These are phyloP conservation scores for Hypoxylon sp. DNA, from an alignment of 2,329 filamentous ascomycete genomes.

Conservation along the genomic window DNA sequence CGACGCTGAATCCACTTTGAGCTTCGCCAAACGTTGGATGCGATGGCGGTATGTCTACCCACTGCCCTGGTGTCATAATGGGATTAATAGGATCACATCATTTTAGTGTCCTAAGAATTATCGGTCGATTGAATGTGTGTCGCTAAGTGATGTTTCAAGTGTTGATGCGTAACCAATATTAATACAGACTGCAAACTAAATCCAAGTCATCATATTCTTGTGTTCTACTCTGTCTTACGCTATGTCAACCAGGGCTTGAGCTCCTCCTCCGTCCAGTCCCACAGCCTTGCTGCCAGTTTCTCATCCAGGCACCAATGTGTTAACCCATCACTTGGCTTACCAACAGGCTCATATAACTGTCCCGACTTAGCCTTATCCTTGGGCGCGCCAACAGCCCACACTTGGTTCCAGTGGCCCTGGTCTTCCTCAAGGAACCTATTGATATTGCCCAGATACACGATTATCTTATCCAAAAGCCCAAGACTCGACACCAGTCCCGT, in stretches of 20 bases:
- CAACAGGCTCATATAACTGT: conserved; percentile 58
- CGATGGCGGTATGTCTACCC: too few species aligned
- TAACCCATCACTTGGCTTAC: conserved; percentile 41
- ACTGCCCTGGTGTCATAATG: too few species aligned
- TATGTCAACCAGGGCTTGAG: conserved; percentile 42
- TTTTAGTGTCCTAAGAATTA: not conserved
- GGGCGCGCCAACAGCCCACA: conserved; percentile 56
- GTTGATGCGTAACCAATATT: not conserved
- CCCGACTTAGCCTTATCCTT: conserved; percentile 49
- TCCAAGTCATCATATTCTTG: not conserved
- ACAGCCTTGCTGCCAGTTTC: conserved; percentile 50
- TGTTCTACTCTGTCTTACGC: not conserved
- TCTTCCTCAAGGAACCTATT: conserved; percentile 43
- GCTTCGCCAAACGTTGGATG: too few species aligned
- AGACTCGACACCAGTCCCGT: conserved; percentile 47
- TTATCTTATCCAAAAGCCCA: conserved; percentile 35
- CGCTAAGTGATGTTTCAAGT: not conserved
- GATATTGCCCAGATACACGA: conserved; percentile 41
- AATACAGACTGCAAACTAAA: not conserved
- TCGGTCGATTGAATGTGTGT: not conserved
- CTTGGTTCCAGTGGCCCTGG: conserved; percentile 57
- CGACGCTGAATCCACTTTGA: too few species aligned
- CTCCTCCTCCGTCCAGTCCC: conserved; percentile 56
- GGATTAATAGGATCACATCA: too few species aligned
- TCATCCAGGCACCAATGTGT: conserved; percentile 43